A percentile compares a stretch with the other conserved stretches of the same genome.
These are phyloP conservation scores for Urtica urens DNA, from an alignment of 306 rosid genomes.

Conservation along the genomic window DNA sequence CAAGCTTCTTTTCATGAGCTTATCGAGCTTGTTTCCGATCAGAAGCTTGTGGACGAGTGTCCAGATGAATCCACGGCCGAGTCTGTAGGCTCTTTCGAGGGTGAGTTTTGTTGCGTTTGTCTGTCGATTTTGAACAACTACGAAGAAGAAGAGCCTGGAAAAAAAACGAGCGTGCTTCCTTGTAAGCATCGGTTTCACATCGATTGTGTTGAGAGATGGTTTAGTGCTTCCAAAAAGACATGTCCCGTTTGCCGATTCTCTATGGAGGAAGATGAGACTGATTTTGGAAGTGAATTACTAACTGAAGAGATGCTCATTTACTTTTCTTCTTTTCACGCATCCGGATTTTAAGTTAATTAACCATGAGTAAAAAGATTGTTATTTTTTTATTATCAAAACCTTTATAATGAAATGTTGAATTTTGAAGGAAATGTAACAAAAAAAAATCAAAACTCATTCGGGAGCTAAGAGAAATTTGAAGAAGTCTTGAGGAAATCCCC, in stretches of 20 bases:
- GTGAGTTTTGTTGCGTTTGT: constrained; percentile 55
- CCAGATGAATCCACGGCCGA: constrained; percentile 17
- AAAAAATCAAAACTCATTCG: too few relatives aligned
- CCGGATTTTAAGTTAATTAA: constrained; percentile 51
- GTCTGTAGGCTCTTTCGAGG: constrained; percentile 12
- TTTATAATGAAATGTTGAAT: too few relatives aligned
- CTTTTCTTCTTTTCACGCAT: constrained; percentile 81
- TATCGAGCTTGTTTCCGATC: constrained; percentile 6
- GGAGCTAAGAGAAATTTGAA: too few relatives aligned
- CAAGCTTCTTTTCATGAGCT: constrained; percentile 19
- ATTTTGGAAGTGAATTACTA: constrained; percentile 27
- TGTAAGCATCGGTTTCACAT: constrained; percentile 74
- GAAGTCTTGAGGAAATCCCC: too few relatives aligned
- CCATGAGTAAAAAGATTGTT: too few relatives aligned
- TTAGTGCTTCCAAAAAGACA: constrained; percentile 44
- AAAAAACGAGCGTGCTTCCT: constrained; percentile 45
- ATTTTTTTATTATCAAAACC: too few relatives aligned
- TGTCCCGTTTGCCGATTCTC: constrained; percentile 79
- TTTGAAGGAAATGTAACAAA: too few relatives aligned
- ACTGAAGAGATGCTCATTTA: constrained; percentile 79
- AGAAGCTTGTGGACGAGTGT: constrained; percentile 7
- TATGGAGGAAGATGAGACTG: constrained; percentile 34
- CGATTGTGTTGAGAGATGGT: constrained; percentile 73
- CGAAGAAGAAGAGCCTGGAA: constrained; percentile 28
- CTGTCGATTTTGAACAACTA: constrained; percentile 44